Evolutionary conservation across 2,329 filamentous ascomycete genomes (phyloP), one percentile per base, ranked within the genome.

Genomic region (Sarocladiaceae sp.): DNA sequence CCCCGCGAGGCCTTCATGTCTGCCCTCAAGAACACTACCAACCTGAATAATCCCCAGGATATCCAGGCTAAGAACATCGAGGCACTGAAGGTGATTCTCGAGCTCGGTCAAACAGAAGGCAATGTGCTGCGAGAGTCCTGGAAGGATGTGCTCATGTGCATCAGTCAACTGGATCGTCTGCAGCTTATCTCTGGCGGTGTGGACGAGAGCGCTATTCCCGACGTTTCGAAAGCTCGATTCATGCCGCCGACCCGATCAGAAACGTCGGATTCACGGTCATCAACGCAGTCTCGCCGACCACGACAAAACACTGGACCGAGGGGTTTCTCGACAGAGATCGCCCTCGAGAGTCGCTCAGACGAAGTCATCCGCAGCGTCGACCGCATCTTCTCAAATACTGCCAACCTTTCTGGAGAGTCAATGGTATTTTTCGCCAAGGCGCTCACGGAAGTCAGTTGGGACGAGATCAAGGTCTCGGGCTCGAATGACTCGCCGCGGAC

Each of bases 41-140:
- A 96, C 58, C 75, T 98, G 15, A 95, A 95, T 62, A 98, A 97
- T 58, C 77, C 95, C 2, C 87, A 88, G 45, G 91, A 97, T 61
- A 95, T 98, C 76, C 82, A 89, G 59, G 85, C 88, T 4, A 97
- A 97, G 75, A 95, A 98, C 53, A 81, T 98, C 31, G 93, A 98
- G 64, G 93, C 94, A 0, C 70, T 98, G 44, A 94, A 94, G 61
- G 85, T 88, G 1, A 72, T 98, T 33, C 77, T 98, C 6, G 94
- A 98, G 50, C 82, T 98, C 33, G 93, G 89, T 5, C 85, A 94
- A 56, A 88, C 85, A 0, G 93, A 98, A 64, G 93, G 94, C 47
- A 94, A 98, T 57, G 72, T 88, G 31, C 70, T 98, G 13, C 85
- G 85, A 51, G 81, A 83, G 50, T 97, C 93, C 1, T 98, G 93